phyloP scores from a whole-genome alignment of 129 eudicot genomes.

The Artemisia annua region DNA sequence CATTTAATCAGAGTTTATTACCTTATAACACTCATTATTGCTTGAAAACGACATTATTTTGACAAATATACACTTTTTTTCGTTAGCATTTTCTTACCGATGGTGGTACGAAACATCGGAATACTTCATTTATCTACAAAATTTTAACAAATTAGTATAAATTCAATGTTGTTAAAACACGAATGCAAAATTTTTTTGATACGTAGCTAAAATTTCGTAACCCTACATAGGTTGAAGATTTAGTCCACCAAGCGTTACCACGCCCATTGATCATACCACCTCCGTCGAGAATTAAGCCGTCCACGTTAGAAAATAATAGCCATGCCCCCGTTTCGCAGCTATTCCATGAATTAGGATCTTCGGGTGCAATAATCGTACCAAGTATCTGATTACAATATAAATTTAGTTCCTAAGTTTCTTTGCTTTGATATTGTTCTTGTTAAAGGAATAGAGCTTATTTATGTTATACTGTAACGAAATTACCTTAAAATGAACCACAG shows the following conservation, averaged over 20 bases:
- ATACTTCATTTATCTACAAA: slow-evolving; percentile 17
- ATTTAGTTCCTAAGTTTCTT: no score
- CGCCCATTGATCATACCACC: slow-evolving; percentile 35
- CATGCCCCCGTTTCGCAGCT: slow-evolving; percentile 30
- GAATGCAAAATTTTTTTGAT: background rate
- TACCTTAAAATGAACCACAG: slow-evolving; percentile 32
- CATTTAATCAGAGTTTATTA: background rate
- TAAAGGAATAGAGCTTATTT: background rate
- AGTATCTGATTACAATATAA: slow-evolving; percentile 10
- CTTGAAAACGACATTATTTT: background rate
- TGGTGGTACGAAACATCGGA: slow-evolving; percentile 25
- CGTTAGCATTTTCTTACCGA: slow-evolving; percentile 17
- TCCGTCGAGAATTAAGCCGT: slow-evolving; percentile 22
- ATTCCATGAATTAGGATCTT: slow-evolving; percentile 29
- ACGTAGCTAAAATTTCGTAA: background rate
- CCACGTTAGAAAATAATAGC: slow-evolving; percentile 17
- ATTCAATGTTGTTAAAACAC: background rate
- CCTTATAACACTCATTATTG: background rate
- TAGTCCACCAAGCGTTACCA: slow-evolving; percentile 36
- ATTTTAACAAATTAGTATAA: background rate
- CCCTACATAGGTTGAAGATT: slow-evolving; percentile 17
- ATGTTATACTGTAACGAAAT: no score
- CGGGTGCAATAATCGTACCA: slow-evolving; percentile 30
- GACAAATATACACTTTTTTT: background rate
- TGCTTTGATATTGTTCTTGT: background rate